Percentiles rank a stretch among this genome's conserved stretches.
These are phyloP conservation scores for Allantophomopsis lycopodina DNA, from an alignment of 2,329 filamentous ascomycete species.

Conservation along the genomic window DNA sequence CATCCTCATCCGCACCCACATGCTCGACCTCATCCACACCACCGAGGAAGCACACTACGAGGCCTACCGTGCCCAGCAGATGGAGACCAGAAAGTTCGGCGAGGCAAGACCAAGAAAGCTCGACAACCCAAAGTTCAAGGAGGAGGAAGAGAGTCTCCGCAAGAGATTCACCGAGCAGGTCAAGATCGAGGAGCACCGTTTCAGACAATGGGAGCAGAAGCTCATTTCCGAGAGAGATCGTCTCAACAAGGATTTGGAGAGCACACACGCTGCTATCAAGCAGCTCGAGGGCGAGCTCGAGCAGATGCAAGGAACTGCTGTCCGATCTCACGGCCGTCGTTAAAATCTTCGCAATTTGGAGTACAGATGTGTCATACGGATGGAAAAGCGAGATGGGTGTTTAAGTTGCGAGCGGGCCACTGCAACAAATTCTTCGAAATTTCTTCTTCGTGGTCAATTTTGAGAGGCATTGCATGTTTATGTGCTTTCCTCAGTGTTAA, in stretches of 20 bases:
- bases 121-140: conserved; percentile 99
- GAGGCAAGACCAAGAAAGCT: conserved; percentile 94
- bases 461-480: no score
- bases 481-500: conserved; percentile 1
- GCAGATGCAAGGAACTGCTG: conserved; percentile 77
- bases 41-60: conserved; percentile 99
- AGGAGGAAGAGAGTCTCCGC: conserved; percentile 94
- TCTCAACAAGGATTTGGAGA: conserved; percentile 98
- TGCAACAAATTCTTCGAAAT: conserved; percentile 9
- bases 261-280: conserved; percentile 90
- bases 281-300: conserved; percentile 86
- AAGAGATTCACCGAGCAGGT: conserved; percentile 99
- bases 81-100: conserved; percentile 99
- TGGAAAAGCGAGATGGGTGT: conserved; percentile 1
- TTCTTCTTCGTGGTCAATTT: conserved; percentile 4
- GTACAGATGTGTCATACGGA: background rate
- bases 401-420: conserved; percentile 14
- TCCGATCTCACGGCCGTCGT: conserved; percentile 85
- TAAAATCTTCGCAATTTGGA: conserved; percentile 28
- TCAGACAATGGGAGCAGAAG: conserved; percentile 99
- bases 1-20: conserved; percentile 97
- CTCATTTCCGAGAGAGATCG: conserved; percentile 97
- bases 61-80: conserved; percentile 96
- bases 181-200: conserved; percentile 99
- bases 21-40: conserved; percentile 99